Evolutionary conservation across 2,329 filamentous ascomycete species (phyloP), one percentile per base, ranked within the genome.

Genomic region (Arthrobotrys iridis): DNA sequence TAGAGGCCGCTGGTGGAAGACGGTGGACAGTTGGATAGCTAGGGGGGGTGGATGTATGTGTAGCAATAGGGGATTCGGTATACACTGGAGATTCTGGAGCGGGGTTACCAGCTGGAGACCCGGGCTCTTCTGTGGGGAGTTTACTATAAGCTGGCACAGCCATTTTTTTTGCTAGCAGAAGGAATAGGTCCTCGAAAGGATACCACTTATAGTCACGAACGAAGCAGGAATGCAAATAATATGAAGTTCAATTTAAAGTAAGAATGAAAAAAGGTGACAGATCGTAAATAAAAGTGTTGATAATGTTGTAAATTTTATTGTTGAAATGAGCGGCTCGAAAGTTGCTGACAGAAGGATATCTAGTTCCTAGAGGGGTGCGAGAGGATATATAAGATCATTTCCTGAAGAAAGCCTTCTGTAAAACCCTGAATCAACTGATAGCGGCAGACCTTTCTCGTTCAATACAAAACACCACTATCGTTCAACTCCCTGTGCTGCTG

Each of bases 221-320:
- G 22, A n/a, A n/a, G n/a, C 33, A 55, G 62, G 30, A 20, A 60
- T 43, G 40, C 35, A 3, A 33, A 59, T n/a, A n/a, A n/a, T n/a
- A 46, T 26, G 8, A 26, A 41, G 46, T 55, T 46, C 43, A 35
- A n/a, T 37, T 66, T 60, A 18, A 59, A 46, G n/a, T 58, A 64
- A 43, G 37, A 15, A 65, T 50, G 18, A 35, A 11, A 43, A 63
- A 50, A 15, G 24, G 18, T 43, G 5, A 30, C 41, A 60, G 48
- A 28, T 8, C 40, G 40, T 11, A 46, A 22, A 22, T 28, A 55
- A 55, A 67, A 74, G 68, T 74, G 62, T 74, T 67, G 52, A 52
- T 15, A 20, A 55, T 66, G 68, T 74, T 74, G 70, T 67, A 74
- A 74, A 63, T 48, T 62, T 45, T 20, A 13, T 22, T 13, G 15